Base-by-base conservation (phyloP, 306 rosid species). In the Styphnolobium japonicum region DNA sequence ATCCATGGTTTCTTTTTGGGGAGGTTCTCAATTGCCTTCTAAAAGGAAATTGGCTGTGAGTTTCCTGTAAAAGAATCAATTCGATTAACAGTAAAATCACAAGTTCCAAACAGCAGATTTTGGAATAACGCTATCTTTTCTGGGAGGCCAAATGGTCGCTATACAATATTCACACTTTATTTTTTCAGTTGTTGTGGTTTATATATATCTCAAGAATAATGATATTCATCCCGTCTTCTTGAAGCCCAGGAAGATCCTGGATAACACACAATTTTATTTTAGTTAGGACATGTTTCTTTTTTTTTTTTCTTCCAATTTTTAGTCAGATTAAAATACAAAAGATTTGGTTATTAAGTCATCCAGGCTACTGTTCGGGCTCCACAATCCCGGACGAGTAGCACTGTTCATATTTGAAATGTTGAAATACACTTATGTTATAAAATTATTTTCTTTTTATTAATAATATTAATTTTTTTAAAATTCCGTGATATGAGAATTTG, bases 1-100 rank as follows among this genome's bases (percentile, higher is more conserved):
- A 34, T 10, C 22, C 29, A 37, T 67, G 36, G 16, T 23, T 74
- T 63, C 18, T 25, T 46, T 53, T 63, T 0, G 21, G 2, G 58
- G 18, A 18, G 31, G 1, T 71, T 67, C 45, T 48, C 21, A 57
- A 56, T 68, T 84, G 75, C 55, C 71, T 69, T 71, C 82, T 60
- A 51, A 51, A 40, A 12, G 70, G 60, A 84, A 69, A 10, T 75
- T 62, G 31, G 15, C 70, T 15, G 1, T 55, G 29, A 36, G 62
- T 73, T 52, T 78, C 31, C 18, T 45, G 39, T 18, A 0, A 5
- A n/a, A n/a, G n/a, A n/a, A n/a, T n/a, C n/a, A n/a, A n/a, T n/a
- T n/a, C n/a, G n/a, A n/a, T n/a, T n/a, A n/a, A 1, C 45, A 25
- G 12, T 27, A 71, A 57, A 58, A 60, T 58, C 23, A 67, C 69